Conservation (phyloP, 2,329 filamentous ascomycete species). For the Penicillium sp. region DNA sequence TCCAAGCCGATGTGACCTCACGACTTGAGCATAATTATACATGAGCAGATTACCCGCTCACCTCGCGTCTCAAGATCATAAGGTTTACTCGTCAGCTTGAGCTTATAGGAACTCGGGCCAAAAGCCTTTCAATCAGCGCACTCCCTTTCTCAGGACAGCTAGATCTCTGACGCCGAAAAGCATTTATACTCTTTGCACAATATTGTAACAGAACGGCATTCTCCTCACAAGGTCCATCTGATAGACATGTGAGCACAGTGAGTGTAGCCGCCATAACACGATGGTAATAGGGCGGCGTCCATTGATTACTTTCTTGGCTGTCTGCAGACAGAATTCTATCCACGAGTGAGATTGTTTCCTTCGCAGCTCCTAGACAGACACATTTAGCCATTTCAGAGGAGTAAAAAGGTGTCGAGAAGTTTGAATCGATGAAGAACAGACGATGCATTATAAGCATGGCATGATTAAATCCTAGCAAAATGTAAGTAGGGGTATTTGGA, state of each 20-base stretch:
- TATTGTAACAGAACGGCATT: neutral
- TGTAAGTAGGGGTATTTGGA: neutral
- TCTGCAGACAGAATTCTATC: neutral
- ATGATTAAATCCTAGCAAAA: constrained; percentile 7
- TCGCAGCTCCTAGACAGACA: neutral
- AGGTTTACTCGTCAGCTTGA: neutral
- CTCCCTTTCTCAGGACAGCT: neutral
- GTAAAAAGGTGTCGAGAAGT: constrained; percentile 10
- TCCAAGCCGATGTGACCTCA: no score
- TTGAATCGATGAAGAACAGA: constrained; percentile 3
- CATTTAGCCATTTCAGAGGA: neutral
- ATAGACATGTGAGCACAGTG: neutral
- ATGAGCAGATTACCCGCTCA: no score
- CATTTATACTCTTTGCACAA: neutral
- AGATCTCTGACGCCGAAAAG: neutral
- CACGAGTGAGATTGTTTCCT: neutral
- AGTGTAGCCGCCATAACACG: neutral
- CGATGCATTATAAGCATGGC: constrained; percentile 11
- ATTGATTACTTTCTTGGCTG: neutral
- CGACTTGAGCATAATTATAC: no score
- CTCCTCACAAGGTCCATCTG: neutral
- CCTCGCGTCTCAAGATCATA: no score
- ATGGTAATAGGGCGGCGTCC: neutral
- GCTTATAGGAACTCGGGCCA: neutral
- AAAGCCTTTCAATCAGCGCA: neutral